Base-by-base conservation (phyloP, 345 rosid genomes). In the Acer saccharum region DNA sequence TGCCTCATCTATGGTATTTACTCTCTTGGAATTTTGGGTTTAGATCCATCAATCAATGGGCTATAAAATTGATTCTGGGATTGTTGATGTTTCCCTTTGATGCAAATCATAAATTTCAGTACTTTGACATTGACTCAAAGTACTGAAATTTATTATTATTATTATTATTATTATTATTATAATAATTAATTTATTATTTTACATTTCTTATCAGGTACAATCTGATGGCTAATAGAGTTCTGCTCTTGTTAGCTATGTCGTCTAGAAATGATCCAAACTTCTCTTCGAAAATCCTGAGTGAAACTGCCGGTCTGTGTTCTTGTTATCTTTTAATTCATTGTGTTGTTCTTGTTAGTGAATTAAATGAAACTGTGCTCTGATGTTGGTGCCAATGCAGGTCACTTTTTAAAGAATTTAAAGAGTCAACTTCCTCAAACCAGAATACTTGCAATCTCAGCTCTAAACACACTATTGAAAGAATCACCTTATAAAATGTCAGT, bases 381-480 rank as follows among this genome's bases (percentile, higher is more conserved):
- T 76, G 48, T 75, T 73, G 54, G 46, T 83, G 4, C 68, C 73
- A 77, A 78, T 78, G 75, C 93, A 96, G 99, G 99, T 69, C 99
- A 96, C 81, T 96, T 96, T 87, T 83, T 96, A 62, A 96, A 90
- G 86, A 96, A 88, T 83, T 86, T 96, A 77, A 96, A 91, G 80
- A 96, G 99, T 84, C 98, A 96, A 73, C 99, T 96, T 86, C 99
- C 98, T 76, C 99, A 96, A 85, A 94, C 98, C 63, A 96, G 99
- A 84, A 90, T 96, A 80, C 97, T 96, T 75, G 97, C 99, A 81
- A 96, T 96, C 61, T 94, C 99, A 16, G 99, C 99, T 68, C 82
- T 96, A 69, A 96, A 96, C 82, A 96, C 90, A 14, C 86, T 96
- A 70, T 83, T 96, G 76, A 94, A 92, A 90, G 99, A 94, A 79